Evolutionary conservation across 2,329 filamentous ascomycete genomes (phyloP), one percentile per base, ranked within the genome.

Genomic region (Fulvia fulva): DNA sequence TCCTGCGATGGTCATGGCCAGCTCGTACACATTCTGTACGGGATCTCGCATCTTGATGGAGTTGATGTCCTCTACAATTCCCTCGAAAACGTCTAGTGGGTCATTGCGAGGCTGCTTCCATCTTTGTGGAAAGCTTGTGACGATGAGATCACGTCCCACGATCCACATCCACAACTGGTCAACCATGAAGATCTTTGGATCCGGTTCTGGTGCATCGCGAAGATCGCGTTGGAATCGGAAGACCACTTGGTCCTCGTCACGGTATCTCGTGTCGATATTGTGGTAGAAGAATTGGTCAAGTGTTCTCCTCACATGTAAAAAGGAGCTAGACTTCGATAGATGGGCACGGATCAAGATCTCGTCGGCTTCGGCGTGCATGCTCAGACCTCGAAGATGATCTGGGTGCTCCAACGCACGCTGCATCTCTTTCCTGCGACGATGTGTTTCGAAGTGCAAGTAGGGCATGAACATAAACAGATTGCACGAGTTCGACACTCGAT

Each of bases 101-200:
- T 87, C 83, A 53, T 84, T 83, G 53, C 81, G 81, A 0, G 83
- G 83, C 67, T 86, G 83, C 30, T 81, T 75, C 81, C 81, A 85
- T 5, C 81, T 74, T 61, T 84, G 79, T 1, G 82, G 82, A 57
- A 85, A 85, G 54, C 80, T 79, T 0, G 82, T 84, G 11, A 88
- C 78, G 19, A 88, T 79, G 16, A 87, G 72, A 57, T 86, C 83
- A 68, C 75, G 76, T 58, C 81, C 74, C 0, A 87, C 67, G 2
- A 86, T 77, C 82, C 83, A 87, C 68, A 87, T 80, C 85, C 85
- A 88, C 1, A 88, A 73, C 64, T 88, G 85, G 67, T 88, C 85
- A 0, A 88, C 56, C 64, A 66, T 66, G 57, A 65, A 66, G 45
- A 66, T 60, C 50, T 66, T 66, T 1, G 62, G 59, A 12, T 64